A percentile compares a stretch with the other conserved stretches of the same genome.
These are phyloP conservation scores for Pseudophaeomoniella oleicola DNA, from an alignment of 2,329 filamentous ascomycete genomes.

Conservation along the genomic window DNA sequence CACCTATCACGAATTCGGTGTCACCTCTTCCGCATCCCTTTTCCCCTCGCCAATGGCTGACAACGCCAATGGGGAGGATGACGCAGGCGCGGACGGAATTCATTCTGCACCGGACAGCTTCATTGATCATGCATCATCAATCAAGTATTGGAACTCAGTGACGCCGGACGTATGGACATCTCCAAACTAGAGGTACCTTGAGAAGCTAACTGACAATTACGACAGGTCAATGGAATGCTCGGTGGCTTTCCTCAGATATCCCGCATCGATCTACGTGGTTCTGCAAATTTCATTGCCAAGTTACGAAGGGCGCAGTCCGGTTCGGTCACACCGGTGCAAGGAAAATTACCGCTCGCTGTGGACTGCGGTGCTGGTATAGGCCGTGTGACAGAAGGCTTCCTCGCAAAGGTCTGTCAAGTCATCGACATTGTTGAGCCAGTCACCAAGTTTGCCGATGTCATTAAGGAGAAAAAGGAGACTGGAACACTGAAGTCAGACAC, in stretches of 20 bases:
- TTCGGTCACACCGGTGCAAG: conserved; percentile 10
- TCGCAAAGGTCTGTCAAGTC: conserved; percentile 52
- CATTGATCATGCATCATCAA: not conserved
- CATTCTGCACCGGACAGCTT: not conserved
- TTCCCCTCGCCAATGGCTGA: no score
- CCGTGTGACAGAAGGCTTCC: conserved; percentile 61
- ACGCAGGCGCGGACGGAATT: not conserved
- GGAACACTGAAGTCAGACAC: conserved; percentile 23
- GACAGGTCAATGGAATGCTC: conserved; percentile 59
- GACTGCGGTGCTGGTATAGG: conserved; percentile 63
- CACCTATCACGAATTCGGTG: no score
- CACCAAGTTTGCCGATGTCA: conserved; percentile 56
- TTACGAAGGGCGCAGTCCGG: conserved; percentile 28
- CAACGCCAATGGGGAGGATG: no score
- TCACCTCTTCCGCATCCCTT: no score
- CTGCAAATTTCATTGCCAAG: conserved; percentile 54
- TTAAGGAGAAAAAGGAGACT: conserved; percentile 26
- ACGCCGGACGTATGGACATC: not conserved
- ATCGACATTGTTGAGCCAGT: conserved; percentile 83
- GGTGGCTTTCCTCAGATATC: conserved; percentile 58
- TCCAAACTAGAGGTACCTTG: not conserved
- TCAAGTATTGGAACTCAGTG: conserved; percentile 1
- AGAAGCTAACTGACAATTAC: not conserved
- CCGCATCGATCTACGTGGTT: conserved; percentile 56
- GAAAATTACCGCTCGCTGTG: conserved; percentile 23